Conservation (phyloP, 139 green algal species). For the Auxenochlorella protothecoides region DNA sequence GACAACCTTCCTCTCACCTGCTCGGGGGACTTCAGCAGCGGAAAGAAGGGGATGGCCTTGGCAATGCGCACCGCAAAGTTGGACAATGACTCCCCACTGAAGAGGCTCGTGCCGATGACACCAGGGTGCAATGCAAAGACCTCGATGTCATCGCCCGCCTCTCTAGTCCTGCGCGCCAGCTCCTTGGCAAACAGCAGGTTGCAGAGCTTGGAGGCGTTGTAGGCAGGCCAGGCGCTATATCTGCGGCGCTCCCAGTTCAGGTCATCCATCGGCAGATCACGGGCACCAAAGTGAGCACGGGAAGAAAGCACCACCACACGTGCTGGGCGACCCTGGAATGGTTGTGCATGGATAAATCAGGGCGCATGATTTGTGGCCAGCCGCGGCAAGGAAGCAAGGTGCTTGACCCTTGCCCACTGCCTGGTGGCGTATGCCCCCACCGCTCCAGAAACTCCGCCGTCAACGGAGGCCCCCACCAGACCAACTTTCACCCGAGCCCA, state of each 20-base stretch:
- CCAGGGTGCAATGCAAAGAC: background rate
- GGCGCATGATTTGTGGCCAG: too few species aligned
- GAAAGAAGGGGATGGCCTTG: background rate
- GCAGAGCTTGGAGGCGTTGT: slow-evolving; percentile 38
- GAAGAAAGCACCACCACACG: background rate
- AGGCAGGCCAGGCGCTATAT: slow-evolving; percentile 23
- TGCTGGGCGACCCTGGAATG: background rate
- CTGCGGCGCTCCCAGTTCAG: slow-evolving; percentile 9
- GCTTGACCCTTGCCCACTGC: too few species aligned
- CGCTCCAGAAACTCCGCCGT: background rate
- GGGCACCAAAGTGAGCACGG: background rate
- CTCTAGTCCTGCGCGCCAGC: slow-evolving; percentile 15
- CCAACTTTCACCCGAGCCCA: slow-evolving; percentile 5
- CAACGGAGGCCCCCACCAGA: slow-evolving; percentile 6
- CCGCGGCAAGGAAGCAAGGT: too few species aligned
- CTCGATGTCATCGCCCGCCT: background rate
- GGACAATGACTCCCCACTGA: background rate
- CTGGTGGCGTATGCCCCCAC: too few species aligned
- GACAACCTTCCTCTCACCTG: too few species aligned
- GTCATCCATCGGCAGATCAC: slow-evolving; percentile 14
- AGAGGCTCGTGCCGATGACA: background rate
- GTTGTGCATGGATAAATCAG: background rate
- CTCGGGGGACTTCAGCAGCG: too few species aligned
- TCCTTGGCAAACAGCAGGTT: slow-evolving; percentile 50
- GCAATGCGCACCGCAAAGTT: background rate